Conservation (phyloP, 108 stramenopile species). For the Stephanodiscus triporus region DNA sequence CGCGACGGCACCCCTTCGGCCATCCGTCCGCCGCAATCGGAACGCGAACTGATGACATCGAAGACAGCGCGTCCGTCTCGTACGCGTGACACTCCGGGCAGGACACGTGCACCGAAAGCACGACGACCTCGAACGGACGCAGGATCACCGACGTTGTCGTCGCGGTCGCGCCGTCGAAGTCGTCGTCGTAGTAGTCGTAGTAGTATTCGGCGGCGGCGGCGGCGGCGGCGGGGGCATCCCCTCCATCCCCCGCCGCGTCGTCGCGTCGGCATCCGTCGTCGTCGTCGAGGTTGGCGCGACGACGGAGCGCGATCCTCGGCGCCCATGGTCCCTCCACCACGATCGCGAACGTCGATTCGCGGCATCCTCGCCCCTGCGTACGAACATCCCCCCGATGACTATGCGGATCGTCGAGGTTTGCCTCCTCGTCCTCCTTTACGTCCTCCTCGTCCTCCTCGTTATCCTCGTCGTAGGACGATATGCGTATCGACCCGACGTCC, state of each 20-base stretch:
- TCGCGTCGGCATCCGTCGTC: background rate
- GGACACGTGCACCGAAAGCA: constrained; percentile 39
- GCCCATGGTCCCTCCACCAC: constrained; percentile 40
- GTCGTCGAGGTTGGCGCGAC: constrained; percentile 1
- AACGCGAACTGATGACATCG: constrained; percentile 37
- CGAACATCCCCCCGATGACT: no score
- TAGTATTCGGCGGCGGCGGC: no score
- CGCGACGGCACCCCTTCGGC: background rate
- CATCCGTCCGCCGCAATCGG: constrained; percentile 20
- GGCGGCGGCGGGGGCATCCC: background rate
- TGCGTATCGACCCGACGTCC: constrained; percentile 13
- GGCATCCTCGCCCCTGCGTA: no score
- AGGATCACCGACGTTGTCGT: constrained; percentile 10
- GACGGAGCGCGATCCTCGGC: constrained; percentile 27
- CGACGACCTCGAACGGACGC: constrained; percentile 39
- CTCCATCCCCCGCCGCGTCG: no score
- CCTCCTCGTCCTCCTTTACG: background rate
- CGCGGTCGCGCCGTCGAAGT: no score
- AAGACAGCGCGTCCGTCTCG: constrained; percentile 45
- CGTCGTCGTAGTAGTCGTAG: background rate
- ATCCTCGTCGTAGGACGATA: constrained; percentile 33
- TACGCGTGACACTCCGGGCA: constrained; percentile 32
- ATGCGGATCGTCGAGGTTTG: no score
- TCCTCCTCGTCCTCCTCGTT: constrained; percentile 21
- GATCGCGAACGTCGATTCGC: constrained; percentile 25